These are phyloP conservation scores for Garcia nutans DNA, from an alignment of 345 rosid genomes.

Conservation along the genomic window DNA sequence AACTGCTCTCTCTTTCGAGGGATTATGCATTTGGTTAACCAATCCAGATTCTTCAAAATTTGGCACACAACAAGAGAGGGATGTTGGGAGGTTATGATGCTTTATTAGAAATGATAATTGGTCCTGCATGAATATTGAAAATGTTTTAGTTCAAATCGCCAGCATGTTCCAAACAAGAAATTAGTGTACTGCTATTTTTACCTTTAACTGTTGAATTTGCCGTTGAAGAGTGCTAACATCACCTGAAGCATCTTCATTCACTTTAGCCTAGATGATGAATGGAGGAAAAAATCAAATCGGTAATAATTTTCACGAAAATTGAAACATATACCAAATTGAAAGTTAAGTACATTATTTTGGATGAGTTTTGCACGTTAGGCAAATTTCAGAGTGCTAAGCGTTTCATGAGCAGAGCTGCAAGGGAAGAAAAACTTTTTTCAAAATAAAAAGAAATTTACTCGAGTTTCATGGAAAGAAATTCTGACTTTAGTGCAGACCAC, in stretches of 20 bases:
- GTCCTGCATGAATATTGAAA: constrained; percentile 46
- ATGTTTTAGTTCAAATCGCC: constrained; percentile 20
- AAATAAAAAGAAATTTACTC: background rate
- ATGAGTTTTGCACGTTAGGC: constrained; percentile 97
- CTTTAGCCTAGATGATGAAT: constrained; percentile 63
- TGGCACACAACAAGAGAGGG: constrained; percentile 31
- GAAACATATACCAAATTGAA: constrained; percentile 8
- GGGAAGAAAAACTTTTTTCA: constrained; percentile 6
- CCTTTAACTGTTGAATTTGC: constrained; percentile 83
- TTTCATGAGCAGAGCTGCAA: constrained; percentile 85
- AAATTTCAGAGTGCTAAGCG: constrained; percentile 89
- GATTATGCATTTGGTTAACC: constrained; percentile 26
- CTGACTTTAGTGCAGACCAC: constrained; percentile 49
- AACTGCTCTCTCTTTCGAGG: constrained; percentile 28
- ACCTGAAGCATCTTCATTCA: constrained; percentile 94
- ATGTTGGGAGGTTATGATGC: constrained; percentile 45
- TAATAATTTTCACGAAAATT: constrained; percentile 14
- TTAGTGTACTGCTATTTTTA: constrained; percentile 17
- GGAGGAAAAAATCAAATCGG: constrained; percentile 18
- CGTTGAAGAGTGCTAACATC: constrained; percentile 76
- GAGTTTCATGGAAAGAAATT: constrained; percentile 12
- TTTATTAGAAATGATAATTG: constrained; percentile 64
- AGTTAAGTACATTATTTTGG: constrained; percentile 68
- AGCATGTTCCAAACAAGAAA: constrained; percentile 5
- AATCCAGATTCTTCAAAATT: constrained; percentile 40